These are phyloP conservation scores for Eimeria brunetti DNA, from an alignment of 169 alveolate species.

Conservation along the genomic window DNA sequence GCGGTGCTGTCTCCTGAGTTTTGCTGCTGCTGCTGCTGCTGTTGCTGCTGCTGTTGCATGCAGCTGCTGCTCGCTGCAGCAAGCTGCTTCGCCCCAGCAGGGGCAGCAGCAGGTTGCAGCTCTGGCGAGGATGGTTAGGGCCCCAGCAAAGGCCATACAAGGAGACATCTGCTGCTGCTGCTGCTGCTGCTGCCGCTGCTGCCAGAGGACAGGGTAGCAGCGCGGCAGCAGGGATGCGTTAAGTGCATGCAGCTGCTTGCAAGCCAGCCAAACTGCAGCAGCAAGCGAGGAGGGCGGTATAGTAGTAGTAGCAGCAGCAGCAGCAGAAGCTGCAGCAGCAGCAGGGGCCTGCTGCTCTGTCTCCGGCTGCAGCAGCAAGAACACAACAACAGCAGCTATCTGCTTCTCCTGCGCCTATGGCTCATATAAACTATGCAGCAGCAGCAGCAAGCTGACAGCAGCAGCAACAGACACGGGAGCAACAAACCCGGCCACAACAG, in stretches of 20 bases:
- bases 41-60: background rate
- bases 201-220: slow-evolving; percentile 58
- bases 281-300: slow-evolving; percentile 75
- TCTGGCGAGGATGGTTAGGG: background rate
- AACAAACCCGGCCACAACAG: background rate
- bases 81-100: background rate
- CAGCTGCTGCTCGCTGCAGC: background rate
- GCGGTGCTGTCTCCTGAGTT: slow-evolving; percentile 21
- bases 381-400: background rate
- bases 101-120: background rate
- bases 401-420: background rate
- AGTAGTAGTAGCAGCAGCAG: background rate
- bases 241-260: slow-evolving; percentile 53
- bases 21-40: slow-evolving; percentile 30
- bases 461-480: background rate
- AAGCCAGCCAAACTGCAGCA: slow-evolving; percentile 69
- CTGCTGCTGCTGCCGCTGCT: slow-evolving; percentile 68
- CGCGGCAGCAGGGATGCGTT: slow-evolving; percentile 58
- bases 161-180: slow-evolving; percentile 44
- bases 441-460: background rate
- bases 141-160: slow-evolving; percentile 40
- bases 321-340: too few species aligned
- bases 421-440: background rate
- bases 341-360: slow-evolving; percentile 32
- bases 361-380: slow-evolving; percentile 51